Conservation (phyloP, 371 early-diverging fungal genomes). For the Zopfochytrium polystomum region DNA sequence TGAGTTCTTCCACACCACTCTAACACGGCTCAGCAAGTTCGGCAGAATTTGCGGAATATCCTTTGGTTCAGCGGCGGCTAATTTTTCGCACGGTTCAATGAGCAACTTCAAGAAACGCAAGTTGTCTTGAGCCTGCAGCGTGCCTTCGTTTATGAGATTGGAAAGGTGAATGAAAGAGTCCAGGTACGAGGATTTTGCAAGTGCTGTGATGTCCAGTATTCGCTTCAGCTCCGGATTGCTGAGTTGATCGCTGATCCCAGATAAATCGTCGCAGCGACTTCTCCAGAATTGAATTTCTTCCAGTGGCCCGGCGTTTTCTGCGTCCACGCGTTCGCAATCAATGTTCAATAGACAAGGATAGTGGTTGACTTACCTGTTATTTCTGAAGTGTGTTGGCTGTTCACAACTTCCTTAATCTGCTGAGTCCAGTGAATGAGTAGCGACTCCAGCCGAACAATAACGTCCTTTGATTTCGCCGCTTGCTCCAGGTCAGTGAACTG, state of each 20-base stretch:
- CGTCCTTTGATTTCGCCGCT: slow-evolving; percentile 48
- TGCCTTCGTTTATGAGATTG: slow-evolving; percentile 53
- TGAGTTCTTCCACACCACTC: slow-evolving; percentile 60
- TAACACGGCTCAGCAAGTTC: slow-evolving; percentile 44
- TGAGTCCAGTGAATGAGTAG: slow-evolving; percentile 58
- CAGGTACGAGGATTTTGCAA: slow-evolving; percentile 54
- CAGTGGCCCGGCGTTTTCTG: slow-evolving; percentile 53
- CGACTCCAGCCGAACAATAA: slow-evolving; percentile 53
- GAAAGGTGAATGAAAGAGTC: slow-evolving; percentile 55
- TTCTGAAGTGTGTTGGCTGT: slow-evolving; percentile 52
- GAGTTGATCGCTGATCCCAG: slow-evolving; percentile 55
- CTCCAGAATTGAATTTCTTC: slow-evolving; percentile 62
- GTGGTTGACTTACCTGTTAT: slow-evolving; percentile 22
- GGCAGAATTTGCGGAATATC: slow-evolving; percentile 46
- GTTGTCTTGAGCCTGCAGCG: slow-evolving; percentile 56
- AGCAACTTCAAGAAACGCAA: slow-evolving; percentile 48
- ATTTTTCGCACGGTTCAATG: slow-evolving; percentile 41
- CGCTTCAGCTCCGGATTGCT: slow-evolving; percentile 46
- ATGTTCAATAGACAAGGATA: neutral
- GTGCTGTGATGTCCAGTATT: slow-evolving; percentile 42
- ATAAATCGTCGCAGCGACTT: slow-evolving; percentile 54
- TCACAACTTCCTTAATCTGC: slow-evolving; percentile 61
- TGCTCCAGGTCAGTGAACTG: slow-evolving; percentile 30
- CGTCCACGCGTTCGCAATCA: slow-evolving; percentile 1
- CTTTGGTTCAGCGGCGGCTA: slow-evolving; percentile 50